phyloP scores from a whole-genome alignment of 768 basidiomycete species.

The Leccinum fibrillosum region DNA sequence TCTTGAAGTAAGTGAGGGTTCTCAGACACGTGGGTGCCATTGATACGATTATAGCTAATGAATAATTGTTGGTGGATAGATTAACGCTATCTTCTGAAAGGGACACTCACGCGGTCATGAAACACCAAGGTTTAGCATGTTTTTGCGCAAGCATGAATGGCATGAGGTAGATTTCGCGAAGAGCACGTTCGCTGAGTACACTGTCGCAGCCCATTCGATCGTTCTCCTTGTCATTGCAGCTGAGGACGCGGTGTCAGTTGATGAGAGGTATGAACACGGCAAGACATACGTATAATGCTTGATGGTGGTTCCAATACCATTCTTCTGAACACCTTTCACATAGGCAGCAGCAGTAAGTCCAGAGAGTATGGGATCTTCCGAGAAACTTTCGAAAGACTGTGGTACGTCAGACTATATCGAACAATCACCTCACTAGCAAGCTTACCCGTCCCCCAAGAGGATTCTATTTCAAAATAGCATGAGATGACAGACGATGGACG shows the following conservation, averaged over 20 bases:
- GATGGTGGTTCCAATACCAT: slow-evolving; percentile 74
- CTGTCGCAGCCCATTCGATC: slow-evolving; percentile 63
- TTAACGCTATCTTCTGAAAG: not conserved
- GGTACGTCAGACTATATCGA: slow-evolving; percentile 8
- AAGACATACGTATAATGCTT: slow-evolving; percentile 74
- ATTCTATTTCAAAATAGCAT: slow-evolving; percentile 37
- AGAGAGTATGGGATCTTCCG: slow-evolving; percentile 74
- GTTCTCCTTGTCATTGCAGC: slow-evolving; percentile 80
- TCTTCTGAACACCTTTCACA: slow-evolving; percentile 70
- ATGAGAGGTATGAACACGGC: not conserved
- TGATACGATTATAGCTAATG: slow-evolving; percentile 67
- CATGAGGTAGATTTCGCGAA: slow-evolving; percentile 59
- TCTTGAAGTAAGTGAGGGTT: slow-evolving; percentile 55
- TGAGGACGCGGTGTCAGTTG: slow-evolving; percentile 17
- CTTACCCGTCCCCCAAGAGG: slow-evolving; percentile 68
- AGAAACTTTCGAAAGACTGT: slow-evolving; percentile 74
- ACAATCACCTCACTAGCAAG: not conserved
- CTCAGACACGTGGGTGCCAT: slow-evolving; percentile 72
- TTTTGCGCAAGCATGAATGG: slow-evolving; percentile 61
- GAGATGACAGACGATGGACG: not conserved
- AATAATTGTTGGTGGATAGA: not conserved
- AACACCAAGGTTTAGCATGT: slow-evolving; percentile 49
- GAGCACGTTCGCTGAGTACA: slow-evolving; percentile 46
- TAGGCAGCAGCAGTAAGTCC: slow-evolving; percentile 70
- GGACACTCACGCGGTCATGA: slow-evolving; percentile 58